Evolutionary conservation across 2,329 filamentous ascomycete genomes (phyloP).

Genomic region (Pseudogymnoascus sp.): DNA sequence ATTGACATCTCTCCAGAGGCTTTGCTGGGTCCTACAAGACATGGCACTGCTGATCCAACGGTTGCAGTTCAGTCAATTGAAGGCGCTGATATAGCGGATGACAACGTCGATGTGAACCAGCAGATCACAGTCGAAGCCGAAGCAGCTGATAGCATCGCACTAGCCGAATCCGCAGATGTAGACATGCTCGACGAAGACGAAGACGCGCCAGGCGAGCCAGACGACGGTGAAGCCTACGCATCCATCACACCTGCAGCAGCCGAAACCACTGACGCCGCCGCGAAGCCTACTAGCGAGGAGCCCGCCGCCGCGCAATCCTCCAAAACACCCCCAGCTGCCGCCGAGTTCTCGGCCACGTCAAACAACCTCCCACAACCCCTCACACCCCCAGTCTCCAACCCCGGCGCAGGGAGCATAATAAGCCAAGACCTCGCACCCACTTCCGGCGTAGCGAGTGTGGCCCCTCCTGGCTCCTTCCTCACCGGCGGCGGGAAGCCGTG

Average conservation of each 20-base stretch:
- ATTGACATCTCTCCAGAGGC: constrained; percentile 38
- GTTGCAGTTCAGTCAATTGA: constrained; percentile 18
- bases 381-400: constrained; percentile 60
- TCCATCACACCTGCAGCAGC: background rate
- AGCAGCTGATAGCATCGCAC: constrained; percentile 40
- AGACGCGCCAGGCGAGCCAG: constrained; percentile 18
- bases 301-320: constrained; percentile 27
- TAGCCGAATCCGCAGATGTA: constrained; percentile 23
- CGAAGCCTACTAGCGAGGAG: constrained; percentile 25
- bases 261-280: background rate
- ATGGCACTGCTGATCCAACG: background rate
- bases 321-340: constrained; percentile 44
- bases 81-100: constrained; percentile 25
- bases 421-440: constrained; percentile 20
- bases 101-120: constrained; percentile 26
- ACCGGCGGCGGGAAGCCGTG: constrained; percentile 75
- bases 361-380: constrained; percentile 40
- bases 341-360: constrained; percentile 35
- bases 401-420: constrained; percentile 27
- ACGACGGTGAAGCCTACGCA: constrained; percentile 19
- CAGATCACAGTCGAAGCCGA: constrained; percentile 31
- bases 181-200: constrained; percentile 24
- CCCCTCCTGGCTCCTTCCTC: constrained; percentile 41
- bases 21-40: constrained; percentile 41
- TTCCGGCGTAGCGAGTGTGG: background rate